Evolutionary conservation across 495 filamentous ascomycete genomes (phyloP).

Genomic region (Penicillium lagena): DNA sequence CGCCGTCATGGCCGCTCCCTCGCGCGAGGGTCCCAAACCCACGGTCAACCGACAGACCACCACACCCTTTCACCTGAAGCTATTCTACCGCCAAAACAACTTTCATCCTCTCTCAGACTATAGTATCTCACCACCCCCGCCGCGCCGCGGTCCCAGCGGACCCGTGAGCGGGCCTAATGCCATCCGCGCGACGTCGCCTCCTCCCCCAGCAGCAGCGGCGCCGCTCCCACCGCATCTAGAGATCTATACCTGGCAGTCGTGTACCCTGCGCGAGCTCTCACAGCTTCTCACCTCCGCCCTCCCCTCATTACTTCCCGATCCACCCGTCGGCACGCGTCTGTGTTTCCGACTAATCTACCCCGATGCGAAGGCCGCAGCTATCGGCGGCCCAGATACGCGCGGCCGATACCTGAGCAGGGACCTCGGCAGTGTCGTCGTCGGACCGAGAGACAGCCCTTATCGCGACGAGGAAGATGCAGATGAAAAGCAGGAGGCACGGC

Average conservation of each 20-base stretch:
- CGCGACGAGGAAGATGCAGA: slow-evolving; percentile 47
- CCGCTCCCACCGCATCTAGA: slow-evolving; percentile 63
- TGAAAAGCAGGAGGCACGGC: slow-evolving; percentile 15
- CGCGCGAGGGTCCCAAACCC: slow-evolving; percentile 20
- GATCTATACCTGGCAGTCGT: slow-evolving; percentile 85
- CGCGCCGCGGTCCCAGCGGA: slow-evolving; percentile 19
- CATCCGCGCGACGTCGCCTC: slow-evolving; percentile 27
- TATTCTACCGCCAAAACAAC: slow-evolving; percentile 72
- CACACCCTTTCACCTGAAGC: slow-evolving; percentile 81
- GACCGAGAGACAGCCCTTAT: slow-evolving; percentile 22
- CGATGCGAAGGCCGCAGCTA: slow-evolving; percentile 56
- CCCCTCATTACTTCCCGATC: slow-evolving; percentile 63
- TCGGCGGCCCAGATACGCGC: slow-evolving; percentile 35
- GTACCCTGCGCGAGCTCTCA: slow-evolving; percentile 76
- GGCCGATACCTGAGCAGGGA: slow-evolving; percentile 67
- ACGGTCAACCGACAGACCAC: slow-evolving; percentile 62
- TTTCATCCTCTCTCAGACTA: slow-evolving; percentile 56
- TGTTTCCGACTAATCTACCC: slow-evolving; percentile 83
- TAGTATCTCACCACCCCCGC: slow-evolving; percentile 7
- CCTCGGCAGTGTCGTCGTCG: slow-evolving; percentile 76
- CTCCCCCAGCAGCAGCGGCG: slow-evolving; percentile 17
- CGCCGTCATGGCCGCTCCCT: slow-evolving; percentile 20
- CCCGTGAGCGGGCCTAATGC: slow-evolving; percentile 28
- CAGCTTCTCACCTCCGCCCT: slow-evolving; percentile 64
- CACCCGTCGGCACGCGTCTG: slow-evolving; percentile 72